Conservation (phyloP, 2,329 filamentous ascomycete genomes). For the Trichoderma sp. region DNA sequence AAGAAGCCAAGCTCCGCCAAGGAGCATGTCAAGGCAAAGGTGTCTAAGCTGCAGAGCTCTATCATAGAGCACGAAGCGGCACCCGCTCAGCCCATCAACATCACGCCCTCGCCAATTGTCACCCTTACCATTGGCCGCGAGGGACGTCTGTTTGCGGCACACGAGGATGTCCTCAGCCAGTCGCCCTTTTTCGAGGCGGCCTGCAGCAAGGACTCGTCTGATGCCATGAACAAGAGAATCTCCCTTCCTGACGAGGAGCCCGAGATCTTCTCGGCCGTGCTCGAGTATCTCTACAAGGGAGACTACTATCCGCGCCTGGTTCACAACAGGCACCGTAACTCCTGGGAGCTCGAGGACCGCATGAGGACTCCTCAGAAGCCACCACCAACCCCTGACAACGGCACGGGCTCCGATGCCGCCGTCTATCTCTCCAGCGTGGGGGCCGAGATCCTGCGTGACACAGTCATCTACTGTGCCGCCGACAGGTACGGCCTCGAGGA, state of each 20-base stretch:
- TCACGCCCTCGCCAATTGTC: slow-evolving; percentile 69
- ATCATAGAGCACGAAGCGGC: slow-evolving; percentile 59
- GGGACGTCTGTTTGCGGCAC: slow-evolving; percentile 88
- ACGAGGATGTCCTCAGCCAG: slow-evolving; percentile 86
- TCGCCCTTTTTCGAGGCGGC: slow-evolving; percentile 80
- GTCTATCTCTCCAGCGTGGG: slow-evolving; percentile 74
- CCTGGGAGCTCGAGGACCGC: slow-evolving; percentile 83
- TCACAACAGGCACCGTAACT: slow-evolving; percentile 81
- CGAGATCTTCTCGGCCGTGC: slow-evolving; percentile 87
- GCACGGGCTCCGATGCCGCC: slow-evolving; percentile 51
- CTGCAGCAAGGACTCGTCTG: slow-evolving; percentile 71
- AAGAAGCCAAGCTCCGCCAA: slow-evolving; percentile 59
- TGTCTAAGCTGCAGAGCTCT: slow-evolving; percentile 83
- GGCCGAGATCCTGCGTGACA: slow-evolving; percentile 84
- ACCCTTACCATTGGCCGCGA: slow-evolving; percentile 83
- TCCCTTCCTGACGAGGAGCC: slow-evolving; percentile 77
- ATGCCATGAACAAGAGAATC: slow-evolving; percentile 75
- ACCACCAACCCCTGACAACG: slow-evolving; percentile 51
- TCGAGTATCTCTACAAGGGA: slow-evolving; percentile 96
- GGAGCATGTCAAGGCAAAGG: slow-evolving; percentile 68
- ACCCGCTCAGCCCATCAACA: slow-evolving; percentile 23
- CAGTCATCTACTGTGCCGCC: slow-evolving; percentile 90
- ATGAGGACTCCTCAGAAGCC: slow-evolving; percentile 47
- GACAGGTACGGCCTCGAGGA: slow-evolving; percentile 90
- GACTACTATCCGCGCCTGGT: slow-evolving; percentile 91